These are phyloP conservation scores for Gynostemma pentaphyllum DNA, from an alignment of 306 rosid species.

Conservation along the genomic window DNA sequence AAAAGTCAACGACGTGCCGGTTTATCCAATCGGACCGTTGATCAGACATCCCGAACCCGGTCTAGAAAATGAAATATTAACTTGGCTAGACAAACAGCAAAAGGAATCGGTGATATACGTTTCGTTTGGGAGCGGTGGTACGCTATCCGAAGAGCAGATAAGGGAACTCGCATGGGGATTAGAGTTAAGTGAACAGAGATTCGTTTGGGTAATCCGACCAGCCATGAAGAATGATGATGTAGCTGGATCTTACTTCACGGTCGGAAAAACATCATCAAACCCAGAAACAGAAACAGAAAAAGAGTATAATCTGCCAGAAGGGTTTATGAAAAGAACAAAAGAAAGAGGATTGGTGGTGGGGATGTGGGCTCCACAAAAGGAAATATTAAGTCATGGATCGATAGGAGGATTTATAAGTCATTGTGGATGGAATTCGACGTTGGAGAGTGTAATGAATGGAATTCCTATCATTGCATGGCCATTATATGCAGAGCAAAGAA, in stretches of 20 bases:
- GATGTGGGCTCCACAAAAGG: constrained; percentile 35
- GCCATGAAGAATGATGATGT: constrained; percentile 13
- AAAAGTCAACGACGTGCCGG: constrained; percentile 14
- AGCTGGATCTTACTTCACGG: constrained; percentile 17
- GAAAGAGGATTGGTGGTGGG: constrained; percentile 16
- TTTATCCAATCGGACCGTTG: constrained; percentile 44
- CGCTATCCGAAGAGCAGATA: constrained; percentile 34
- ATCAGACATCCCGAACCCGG: constrained; percentile 10
- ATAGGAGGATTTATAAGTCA: constrained; percentile 39
- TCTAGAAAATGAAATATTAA: not conserved
- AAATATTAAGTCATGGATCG: constrained; percentile 22
- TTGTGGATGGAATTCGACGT: constrained; percentile 41
- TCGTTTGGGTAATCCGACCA: constrained; percentile 55
- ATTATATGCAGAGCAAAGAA: constrained; percentile 40
- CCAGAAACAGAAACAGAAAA: too few species aligned
- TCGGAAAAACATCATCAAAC: not conserved
- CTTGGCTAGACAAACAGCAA: constrained; percentile 45
- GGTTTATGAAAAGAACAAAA: constrained; percentile 26
- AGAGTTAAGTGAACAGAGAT: constrained; percentile 44
- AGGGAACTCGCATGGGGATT: constrained; percentile 50
- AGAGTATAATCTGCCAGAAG: constrained; percentile 28
- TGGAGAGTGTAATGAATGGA: constrained; percentile 36
- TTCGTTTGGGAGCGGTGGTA: constrained; percentile 62
- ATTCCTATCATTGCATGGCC: constrained; percentile 53
- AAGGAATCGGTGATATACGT: constrained; percentile 40